Conservation (phyloP, 129 eudicot genomes). For the Tagetes erecta region DNA sequence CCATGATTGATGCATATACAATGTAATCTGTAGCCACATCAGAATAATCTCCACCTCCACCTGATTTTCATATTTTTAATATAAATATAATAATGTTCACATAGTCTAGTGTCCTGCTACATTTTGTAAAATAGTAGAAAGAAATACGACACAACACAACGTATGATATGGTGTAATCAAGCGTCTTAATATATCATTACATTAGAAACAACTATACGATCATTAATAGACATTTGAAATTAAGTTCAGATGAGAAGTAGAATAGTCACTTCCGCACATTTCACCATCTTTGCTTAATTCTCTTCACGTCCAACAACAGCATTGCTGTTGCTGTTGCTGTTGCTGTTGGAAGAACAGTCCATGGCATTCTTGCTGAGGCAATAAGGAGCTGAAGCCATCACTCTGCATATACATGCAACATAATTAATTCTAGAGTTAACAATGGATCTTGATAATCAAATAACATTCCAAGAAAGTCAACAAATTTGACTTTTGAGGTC, state of each 20-base stretch:
- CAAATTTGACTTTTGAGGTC: slow-evolving; percentile 11
- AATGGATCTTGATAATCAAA: neutral
- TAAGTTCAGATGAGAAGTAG: slow-evolving; percentile 9
- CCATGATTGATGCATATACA: neutral
- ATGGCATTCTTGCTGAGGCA: slow-evolving; percentile 35
- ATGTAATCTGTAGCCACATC: neutral
- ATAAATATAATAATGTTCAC: neutral
- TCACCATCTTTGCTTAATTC: neutral
- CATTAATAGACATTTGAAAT: slow-evolving; percentile 3
- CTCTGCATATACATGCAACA: slow-evolving; percentile 32
- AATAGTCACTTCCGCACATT: neutral
- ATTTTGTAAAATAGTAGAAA: neutral
- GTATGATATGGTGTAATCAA: neutral
- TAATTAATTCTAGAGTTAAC: neutral
- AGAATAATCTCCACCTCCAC: neutral
- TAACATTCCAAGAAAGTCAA: slow-evolving; percentile 2
- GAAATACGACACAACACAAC: neutral
- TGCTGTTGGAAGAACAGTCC: slow-evolving; percentile 16
- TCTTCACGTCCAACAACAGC: slow-evolving; percentile 19
- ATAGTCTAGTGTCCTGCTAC: neutral
- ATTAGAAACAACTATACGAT: slow-evolving; percentile 1
- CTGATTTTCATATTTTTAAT: neutral
- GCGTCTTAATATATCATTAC: slow-evolving; percentile 15
- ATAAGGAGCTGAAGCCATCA: slow-evolving; percentile 57
- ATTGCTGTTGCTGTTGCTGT: neutral